Evolutionary conservation across 2,329 filamentous ascomycete species (phyloP), one percentile per base, ranked within the genome.

Genomic region (Epichloe coenophiala): DNA sequence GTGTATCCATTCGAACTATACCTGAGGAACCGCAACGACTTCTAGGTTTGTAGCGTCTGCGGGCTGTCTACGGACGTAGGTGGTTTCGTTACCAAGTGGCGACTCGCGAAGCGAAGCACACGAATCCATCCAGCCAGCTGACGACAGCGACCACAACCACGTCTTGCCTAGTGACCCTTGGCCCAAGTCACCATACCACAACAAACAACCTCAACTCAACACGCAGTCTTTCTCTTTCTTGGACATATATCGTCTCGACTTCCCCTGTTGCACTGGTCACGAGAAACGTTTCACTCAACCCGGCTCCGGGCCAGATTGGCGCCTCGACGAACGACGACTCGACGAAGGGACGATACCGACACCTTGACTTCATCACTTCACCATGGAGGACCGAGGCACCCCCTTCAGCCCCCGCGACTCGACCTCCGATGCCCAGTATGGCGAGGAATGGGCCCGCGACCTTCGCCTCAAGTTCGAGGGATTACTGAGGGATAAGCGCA

Each of bases 401-500:
- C 66, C 66, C 52, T 60, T 60, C 56, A 58, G 59, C 56, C 57
- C 63, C 42, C 59, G 57, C 51, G 57, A 59, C 37, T 47, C 49
- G 19, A 56, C 61, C 49, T 55, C 57, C 36, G 54, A 61, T 42
- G 59, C 60, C 39, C 70, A 74, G 6, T 78, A 80, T 60, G 83
- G 84, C 62, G 85, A 89, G 62, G 76, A 78, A 61, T 87, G 83
- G 81, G 88, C 89, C 27, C 77, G 80, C 60, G 86, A 89, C 53
- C 72, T 97, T 60, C 84, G 86, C 48, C 72, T 84, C 60, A 85
- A 88, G 62, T 96, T 96, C 66, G 88, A 95, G 65, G 84, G 89
- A 56, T 73, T 95, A 54, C 76, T 97, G 62, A 84, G 87, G 65
- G 88, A 86, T 52, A 90, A 87, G 72, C 81, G 89, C 66, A 81